Base-by-base conservation (phyloP, 2,329 filamentous ascomycete species). In the Claviceps purpurea region DNA sequence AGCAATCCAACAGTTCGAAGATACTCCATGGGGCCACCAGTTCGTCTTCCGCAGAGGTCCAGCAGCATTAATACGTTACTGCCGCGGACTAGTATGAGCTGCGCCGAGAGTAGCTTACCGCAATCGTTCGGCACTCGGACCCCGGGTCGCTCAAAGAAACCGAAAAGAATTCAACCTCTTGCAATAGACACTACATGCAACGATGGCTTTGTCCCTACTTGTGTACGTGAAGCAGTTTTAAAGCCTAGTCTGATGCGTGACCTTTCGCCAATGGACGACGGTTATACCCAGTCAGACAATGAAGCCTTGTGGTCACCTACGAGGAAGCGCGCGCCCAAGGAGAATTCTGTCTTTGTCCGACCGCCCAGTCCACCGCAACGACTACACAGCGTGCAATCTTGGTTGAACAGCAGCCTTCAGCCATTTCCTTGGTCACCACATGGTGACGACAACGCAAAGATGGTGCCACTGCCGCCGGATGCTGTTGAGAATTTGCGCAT, bases 401-500 rank as follows among this genome's bases (percentile, higher is more conserved):
- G 66, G 64, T 57, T 70, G 1, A 61, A 68, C 46, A 61, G 63
- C 55, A 61, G 62, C 51, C 55, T 62, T 5, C 61, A 62, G 37
- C 59, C 64, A 0, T 66, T 59, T 47, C 54, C 62, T 2, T 56
- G 64, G 2, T 60, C 63, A 30, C 55, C 64, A 22, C 57, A 60
- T 4, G 56, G 57, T n/a, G 68, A 70, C 2, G 68, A 70, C 45
- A 49, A 67, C 10, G 65, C 68, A 4, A 67, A 63, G 47, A 64
- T 65, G 0, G 63, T 80, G 5, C 77, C 74, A 1, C 65, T 81
- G 0, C 75, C 77, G 0, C 70, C 73, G 1, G 71, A 79, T 26
- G 68, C 78, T 2, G 62, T 80, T 42, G 77, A 81, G 53, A 78
- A 71, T 0, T 65, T 81, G 4, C 67, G 73, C 30, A 70, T 78